These are phyloP conservation scores for Rhynchosporium graminicola DNA, from an alignment of 2,329 filamentous ascomycete genomes.

Conservation along the genomic window DNA sequence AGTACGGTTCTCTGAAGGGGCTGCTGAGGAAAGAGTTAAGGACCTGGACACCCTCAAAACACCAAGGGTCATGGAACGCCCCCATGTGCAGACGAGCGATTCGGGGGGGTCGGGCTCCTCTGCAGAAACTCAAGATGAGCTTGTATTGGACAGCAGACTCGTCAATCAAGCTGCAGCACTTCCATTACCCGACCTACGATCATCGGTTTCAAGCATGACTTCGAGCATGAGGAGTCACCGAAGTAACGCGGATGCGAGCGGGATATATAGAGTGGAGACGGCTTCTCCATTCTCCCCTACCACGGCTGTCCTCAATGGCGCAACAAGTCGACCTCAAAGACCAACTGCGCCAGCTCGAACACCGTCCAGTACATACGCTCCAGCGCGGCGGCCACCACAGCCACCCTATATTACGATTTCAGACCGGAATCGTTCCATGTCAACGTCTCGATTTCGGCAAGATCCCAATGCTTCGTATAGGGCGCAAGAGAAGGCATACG, in stretches of 20 bases:
- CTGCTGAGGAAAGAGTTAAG: conserved; percentile 47
- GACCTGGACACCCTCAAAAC: conserved; percentile 47
- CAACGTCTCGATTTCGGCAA: conserved; percentile 54
- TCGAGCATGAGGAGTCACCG: conserved; percentile 45
- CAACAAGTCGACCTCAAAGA: conserved; percentile 59
- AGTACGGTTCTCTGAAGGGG: conserved; percentile 57
- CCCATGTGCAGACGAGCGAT: conserved; percentile 43
- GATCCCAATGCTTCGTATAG: conserved; percentile 74
- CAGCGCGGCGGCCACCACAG: conserved; percentile 54
- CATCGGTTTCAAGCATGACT: conserved; percentile 33
- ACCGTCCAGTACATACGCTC: conserved; percentile 78
- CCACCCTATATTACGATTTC: conserved; percentile 47
- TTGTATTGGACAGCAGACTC: conserved; percentile 23
- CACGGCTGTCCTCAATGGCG: conserved; percentile 46
- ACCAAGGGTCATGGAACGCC: conserved; percentile 40
- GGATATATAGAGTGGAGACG: conserved; percentile 25
- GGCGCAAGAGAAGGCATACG: conserved; percentile 91
- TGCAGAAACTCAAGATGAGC: conserved; percentile 39
- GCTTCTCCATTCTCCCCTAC: conserved; percentile 32
- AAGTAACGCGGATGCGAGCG: conserved; percentile 43
- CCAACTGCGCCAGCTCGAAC: conserved; percentile 70
- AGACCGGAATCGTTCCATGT: conserved; percentile 55
- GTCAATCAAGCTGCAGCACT: conserved; percentile 30
- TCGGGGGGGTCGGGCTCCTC: conserved; percentile 52
- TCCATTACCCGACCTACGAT: conserved; percentile 32